These are phyloP conservation scores for Cinnamomum micranthum DNA, from an alignment of 164 flowering plant genomes.

Conservation along the genomic window DNA sequence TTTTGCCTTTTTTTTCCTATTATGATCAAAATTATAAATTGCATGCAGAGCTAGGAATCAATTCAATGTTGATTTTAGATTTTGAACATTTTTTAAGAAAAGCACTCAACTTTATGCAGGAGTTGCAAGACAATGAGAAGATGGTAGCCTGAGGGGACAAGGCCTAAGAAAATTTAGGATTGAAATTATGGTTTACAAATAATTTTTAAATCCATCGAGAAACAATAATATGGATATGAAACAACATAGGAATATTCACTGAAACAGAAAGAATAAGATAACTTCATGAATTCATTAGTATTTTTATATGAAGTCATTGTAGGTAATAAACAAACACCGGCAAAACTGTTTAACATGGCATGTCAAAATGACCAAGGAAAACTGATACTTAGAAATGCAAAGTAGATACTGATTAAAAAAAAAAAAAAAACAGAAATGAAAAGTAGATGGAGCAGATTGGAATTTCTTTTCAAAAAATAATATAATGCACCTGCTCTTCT, in stretches of 20 bases:
- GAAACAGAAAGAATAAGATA: neutral
- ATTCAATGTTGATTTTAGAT: neutral
- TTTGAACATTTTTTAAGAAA: neutral
- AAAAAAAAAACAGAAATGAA: neutral
- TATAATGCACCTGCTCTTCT: constrained; percentile 63
- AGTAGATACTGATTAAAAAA: neutral
- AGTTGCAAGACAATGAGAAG: neutral
- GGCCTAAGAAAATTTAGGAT: neutral
- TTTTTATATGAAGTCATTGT: neutral
- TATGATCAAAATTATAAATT: too few relatives aligned
- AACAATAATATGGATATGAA: neutral
- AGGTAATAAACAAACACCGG: neutral
- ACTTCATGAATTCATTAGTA: neutral
- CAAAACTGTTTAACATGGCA: neutral
- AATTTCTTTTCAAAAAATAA: too few relatives aligned
- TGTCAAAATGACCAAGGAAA: neutral
- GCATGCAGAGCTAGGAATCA: neutral
- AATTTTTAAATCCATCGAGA: neutral
- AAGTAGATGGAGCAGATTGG: neutral
- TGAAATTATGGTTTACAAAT: neutral
- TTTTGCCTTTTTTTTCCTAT: neutral
- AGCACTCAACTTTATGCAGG: neutral
- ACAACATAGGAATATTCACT: neutral
- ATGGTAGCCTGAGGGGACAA: neutral
- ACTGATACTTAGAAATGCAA: neutral